Percentiles rank a stretch among this genome's conserved stretches.
phyloP scores from a whole-genome alignment of 306 rosid species.

The Leucaena leucocephala region DNA sequence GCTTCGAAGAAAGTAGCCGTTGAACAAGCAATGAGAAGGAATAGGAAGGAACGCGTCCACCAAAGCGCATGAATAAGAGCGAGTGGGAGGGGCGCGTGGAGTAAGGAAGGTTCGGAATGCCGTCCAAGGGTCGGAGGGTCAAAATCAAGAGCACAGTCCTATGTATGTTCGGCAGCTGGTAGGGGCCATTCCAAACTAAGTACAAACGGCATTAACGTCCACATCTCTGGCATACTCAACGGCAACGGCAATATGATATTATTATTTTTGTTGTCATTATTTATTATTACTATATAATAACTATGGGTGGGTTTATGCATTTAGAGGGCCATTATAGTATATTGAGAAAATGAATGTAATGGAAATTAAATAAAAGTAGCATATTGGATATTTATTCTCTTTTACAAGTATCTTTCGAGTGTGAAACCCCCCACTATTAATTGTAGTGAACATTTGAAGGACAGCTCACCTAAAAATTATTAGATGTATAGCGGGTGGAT shows the following conservation, averaged over 20 bases:
- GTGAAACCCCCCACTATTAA: too few species aligned
- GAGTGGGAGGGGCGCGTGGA: neutral
- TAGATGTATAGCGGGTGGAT: too few species aligned
- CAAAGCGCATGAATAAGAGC: neutral
- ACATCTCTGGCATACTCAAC: neutral
- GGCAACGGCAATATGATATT: neutral
- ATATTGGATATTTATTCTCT: conserved; percentile 3
- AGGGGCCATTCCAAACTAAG: neutral
- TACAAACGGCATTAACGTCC: neutral
- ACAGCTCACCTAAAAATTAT: too few species aligned
- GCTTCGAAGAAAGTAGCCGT: conserved; percentile 22
- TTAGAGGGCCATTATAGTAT: neutral
- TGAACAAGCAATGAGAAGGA: neutral
- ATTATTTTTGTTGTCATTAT: neutral
- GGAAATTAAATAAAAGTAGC: neutral
- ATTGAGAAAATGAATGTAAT: neutral
- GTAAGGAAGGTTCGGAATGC: neutral
- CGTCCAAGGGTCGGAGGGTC: neutral
- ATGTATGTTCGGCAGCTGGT: neutral
- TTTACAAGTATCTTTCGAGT: too few species aligned
- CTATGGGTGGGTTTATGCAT: neutral
- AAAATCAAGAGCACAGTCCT: neutral
- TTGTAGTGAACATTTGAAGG: too few species aligned
- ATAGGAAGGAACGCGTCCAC: too few species aligned
- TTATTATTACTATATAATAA: neutral